Conservation (phyloP, 352 stramenopile species). For the Pelagophyceae sp. region DNA sequence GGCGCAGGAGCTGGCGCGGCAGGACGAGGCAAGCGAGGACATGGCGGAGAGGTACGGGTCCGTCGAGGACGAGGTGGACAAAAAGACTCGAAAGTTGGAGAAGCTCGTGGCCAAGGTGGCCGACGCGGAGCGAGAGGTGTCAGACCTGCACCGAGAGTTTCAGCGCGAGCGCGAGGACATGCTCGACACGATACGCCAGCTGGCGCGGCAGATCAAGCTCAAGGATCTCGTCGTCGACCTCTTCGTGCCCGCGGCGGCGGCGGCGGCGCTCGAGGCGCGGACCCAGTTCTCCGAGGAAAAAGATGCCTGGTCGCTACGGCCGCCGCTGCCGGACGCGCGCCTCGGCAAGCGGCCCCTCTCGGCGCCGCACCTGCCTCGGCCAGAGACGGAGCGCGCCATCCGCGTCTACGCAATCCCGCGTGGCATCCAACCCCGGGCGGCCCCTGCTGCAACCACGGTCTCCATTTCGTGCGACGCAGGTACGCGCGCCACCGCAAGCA, state of each 20-base stretch:
- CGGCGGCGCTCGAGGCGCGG: conserved; percentile 31
- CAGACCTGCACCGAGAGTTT: conserved; percentile 82
- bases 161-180: conserved; percentile 85
- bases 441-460: too few species aligned
- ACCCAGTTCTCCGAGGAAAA: conserved; percentile 66
- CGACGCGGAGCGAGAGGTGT: conserved; percentile 68
- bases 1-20: neutral
- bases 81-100: conserved; percentile 89
- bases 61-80: conserved; percentile 78
- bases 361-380: conserved; percentile 52
- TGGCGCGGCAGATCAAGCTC: conserved; percentile 84
- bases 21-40: neutral
- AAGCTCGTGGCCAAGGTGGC: conserved; percentile 88
- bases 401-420: too few species aligned
- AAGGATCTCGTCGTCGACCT: conserved; percentile 79
- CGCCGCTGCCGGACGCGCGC: conserved; percentile 20
- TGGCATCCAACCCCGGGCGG: too few species aligned
- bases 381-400: conserved; percentile 84
- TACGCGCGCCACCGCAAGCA: conserved; percentile 68
- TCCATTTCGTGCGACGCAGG: too few species aligned
- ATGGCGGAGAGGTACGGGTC: conserved; percentile 72
- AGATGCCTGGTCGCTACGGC: conserved; percentile 67
- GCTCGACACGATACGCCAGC: conserved; percentile 82
- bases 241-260: conserved; percentile 61
- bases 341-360: conserved; percentile 52